Evolutionary conservation across 2,329 filamentous ascomycete species (phyloP).

Genomic region (Trichoderma afroharzianum): DNA sequence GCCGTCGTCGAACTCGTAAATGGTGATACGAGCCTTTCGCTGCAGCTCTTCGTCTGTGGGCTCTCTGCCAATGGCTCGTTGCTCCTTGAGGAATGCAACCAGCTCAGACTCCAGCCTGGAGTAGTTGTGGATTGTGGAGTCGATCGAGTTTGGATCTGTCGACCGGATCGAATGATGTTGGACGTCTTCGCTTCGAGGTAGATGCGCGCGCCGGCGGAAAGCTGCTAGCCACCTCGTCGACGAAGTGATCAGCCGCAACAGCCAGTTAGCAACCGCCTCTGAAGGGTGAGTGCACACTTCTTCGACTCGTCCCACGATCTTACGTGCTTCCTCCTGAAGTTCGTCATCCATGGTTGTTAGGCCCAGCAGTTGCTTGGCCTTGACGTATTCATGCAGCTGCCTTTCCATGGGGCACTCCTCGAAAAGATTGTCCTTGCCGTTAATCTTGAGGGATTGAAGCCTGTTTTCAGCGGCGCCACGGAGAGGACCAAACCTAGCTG

Average conservation of each 20-base stretch:
- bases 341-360: conserved; percentile 58
- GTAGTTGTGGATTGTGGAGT: conserved; percentile 58
- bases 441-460: conserved; percentile 50
- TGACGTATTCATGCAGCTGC: conserved; percentile 53
- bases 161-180: conserved; percentile 46
- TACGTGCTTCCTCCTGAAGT: conserved; percentile 57
- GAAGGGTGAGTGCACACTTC: conserved; percentile 47
- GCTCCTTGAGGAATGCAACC: conserved; percentile 47
- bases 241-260: conserved; percentile 48
- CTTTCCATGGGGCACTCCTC: conserved; percentile 54
- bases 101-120: conserved; percentile 55
- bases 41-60: conserved; percentile 55
- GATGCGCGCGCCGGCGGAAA: conserved; percentile 54
- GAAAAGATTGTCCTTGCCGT: conserved; percentile 56
- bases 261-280: conserved; percentile 52
- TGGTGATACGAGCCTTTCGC: conserved; percentile 55
- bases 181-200: conserved; percentile 56
- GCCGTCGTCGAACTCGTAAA: conserved; percentile 59
- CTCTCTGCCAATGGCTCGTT: conserved; percentile 43
- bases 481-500: conserved; percentile 48
- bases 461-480: conserved; percentile 45
- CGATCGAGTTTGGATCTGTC: conserved; percentile 52
- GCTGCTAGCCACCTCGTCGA: conserved; percentile 53
- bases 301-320: conserved; percentile 55
- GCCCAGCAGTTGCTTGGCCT: conserved; percentile 49